These are phyloP conservation scores for Pseudozyma tsukubaensis DNA, from an alignment of 1,284 basidiomycete species.

Conservation along the genomic window DNA sequence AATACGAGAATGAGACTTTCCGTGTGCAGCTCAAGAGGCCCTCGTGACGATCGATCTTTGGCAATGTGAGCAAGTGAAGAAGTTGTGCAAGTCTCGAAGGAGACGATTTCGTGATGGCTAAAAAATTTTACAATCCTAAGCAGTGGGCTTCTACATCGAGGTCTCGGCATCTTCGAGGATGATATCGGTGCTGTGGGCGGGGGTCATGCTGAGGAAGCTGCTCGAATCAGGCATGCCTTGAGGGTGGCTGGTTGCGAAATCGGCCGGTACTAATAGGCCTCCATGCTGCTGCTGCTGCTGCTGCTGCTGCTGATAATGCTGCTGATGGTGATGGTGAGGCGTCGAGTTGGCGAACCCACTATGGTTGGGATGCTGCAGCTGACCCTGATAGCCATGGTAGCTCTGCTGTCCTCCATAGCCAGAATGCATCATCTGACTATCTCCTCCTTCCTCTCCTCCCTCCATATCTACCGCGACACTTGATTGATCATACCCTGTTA, in stretches of 20 bases:
- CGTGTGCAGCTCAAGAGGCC: too few relatives aligned
- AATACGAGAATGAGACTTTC: too few relatives aligned
- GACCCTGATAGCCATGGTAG: background rate
- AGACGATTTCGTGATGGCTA: too few relatives aligned
- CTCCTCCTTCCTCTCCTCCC: background rate
- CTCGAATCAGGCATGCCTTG: constrained; percentile 7
- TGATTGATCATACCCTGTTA: constrained; percentile 2
- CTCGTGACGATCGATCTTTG: too few relatives aligned
- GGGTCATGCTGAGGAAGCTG: constrained; percentile 29
- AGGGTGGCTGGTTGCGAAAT: constrained; percentile 30
- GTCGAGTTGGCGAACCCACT: constrained; percentile 17
- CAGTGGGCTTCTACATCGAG: too few relatives aligned
- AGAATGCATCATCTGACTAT: background rate
- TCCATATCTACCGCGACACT: constrained; percentile 1
- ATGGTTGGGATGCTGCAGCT: background rate
- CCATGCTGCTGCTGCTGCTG: background rate
- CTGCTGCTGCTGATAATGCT: background rate
- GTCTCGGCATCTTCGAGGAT: constrained; percentile 30
- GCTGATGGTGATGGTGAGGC: background rate
- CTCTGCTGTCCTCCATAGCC: constrained; percentile 5
- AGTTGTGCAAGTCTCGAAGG: too few relatives aligned
- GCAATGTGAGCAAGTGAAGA: too few relatives aligned
- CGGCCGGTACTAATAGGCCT: constrained; percentile 14
- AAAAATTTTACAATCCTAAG: too few relatives aligned
- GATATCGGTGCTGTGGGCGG: constrained; percentile 13